Percentiles rank a stretch among this genome's conserved stretches.
These are phyloP conservation scores for Moniliella sp. DNA, from an alignment of 1,284 basidiomycete species.

Conservation along the genomic window DNA sequence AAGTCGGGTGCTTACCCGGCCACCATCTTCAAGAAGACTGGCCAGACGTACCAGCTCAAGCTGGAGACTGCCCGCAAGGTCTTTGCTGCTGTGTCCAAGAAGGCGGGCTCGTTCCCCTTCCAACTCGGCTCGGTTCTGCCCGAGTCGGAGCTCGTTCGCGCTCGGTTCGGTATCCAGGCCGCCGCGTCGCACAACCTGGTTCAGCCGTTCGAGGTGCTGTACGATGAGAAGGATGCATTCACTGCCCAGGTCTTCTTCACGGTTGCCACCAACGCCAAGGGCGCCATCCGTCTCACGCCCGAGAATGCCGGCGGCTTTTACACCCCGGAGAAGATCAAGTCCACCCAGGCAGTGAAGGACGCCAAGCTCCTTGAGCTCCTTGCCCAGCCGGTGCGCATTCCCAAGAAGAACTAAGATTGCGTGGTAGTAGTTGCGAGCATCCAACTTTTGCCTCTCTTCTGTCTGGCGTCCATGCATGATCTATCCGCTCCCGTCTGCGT, in stretches of 20 bases:
- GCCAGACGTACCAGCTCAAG: conserved; percentile 83
- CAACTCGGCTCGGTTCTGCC: conserved; percentile 69
- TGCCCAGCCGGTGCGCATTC: too few species aligned
- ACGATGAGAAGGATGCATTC: too few species aligned
- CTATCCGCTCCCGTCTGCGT: too few species aligned
- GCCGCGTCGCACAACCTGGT: conserved; percentile 76
- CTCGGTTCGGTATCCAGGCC: conserved; percentile 82
- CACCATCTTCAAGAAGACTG: conserved; percentile 72
- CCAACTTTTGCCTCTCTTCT: too few species aligned
- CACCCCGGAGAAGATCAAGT: conserved; percentile 62
- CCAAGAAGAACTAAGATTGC: too few species aligned
- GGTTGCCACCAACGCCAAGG: conserved; percentile 58
- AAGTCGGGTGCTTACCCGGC: conserved; percentile 69
- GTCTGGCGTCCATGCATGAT: too few species aligned
- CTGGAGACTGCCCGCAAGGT: conserved; percentile 86
- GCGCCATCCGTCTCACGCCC: conserved; percentile 54
- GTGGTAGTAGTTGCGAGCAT: too few species aligned
- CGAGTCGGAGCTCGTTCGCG: conserved; percentile 89
- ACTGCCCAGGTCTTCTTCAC: conserved; percentile 81
- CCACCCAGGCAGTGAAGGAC: conserved; percentile 68
- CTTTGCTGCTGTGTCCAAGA: conserved; percentile 90
- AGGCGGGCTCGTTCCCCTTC: conserved; percentile 91
- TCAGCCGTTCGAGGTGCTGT: conserved; percentile 59
- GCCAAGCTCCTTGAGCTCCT: too few species aligned
- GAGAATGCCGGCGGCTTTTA: conserved; percentile 90